phyloP scores from a whole-genome alignment of 805 yeast species.

The Myxozyma nipponensis region DNA sequence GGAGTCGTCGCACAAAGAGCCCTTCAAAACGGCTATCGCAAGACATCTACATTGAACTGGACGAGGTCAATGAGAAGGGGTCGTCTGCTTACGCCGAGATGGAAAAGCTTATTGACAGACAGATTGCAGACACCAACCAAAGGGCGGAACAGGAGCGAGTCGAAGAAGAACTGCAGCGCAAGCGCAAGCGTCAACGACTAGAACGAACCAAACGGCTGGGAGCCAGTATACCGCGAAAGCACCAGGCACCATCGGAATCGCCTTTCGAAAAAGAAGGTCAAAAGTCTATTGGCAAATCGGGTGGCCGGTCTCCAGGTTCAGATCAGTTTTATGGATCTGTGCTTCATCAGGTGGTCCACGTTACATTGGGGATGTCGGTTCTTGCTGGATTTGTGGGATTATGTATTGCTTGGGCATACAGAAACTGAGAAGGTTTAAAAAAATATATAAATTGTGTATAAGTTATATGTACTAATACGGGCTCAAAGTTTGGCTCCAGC shows the following conservation, averaged over 20 bases:
- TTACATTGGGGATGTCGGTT: slow-evolving; percentile 20
- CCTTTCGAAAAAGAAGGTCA: not conserved
- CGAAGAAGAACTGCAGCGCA: slow-evolving; percentile 4
- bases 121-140: slow-evolving; percentile 10
- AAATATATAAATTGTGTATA: not conserved
- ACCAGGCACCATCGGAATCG: not conserved
- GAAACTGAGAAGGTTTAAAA: not conserved
- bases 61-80: slow-evolving; percentile 12
- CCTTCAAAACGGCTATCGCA: slow-evolving; percentile 1
- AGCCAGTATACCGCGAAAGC: not conserved
- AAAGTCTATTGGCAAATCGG: not conserved
- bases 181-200: slow-evolving; percentile 1
- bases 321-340: slow-evolving; percentile 9
- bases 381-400: slow-evolving; percentile 20
- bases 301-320: not conserved
- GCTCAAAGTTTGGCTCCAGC: not conserved
- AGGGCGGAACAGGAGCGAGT: slow-evolving; percentile 6
- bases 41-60: slow-evolving; percentile 21
- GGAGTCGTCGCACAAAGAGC: not conserved
- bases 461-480: no score
- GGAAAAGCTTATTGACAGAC: slow-evolving; percentile 7
- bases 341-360: slow-evolving; percentile 1
- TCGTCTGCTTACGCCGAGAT: slow-evolving; percentile 2
- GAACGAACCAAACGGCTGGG: not conserved
- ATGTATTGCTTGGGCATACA: slow-evolving; percentile 21